Evolutionary conservation across 805 yeast species (phyloP).

Genomic region (Cyberlindnera lachancei): DNA sequence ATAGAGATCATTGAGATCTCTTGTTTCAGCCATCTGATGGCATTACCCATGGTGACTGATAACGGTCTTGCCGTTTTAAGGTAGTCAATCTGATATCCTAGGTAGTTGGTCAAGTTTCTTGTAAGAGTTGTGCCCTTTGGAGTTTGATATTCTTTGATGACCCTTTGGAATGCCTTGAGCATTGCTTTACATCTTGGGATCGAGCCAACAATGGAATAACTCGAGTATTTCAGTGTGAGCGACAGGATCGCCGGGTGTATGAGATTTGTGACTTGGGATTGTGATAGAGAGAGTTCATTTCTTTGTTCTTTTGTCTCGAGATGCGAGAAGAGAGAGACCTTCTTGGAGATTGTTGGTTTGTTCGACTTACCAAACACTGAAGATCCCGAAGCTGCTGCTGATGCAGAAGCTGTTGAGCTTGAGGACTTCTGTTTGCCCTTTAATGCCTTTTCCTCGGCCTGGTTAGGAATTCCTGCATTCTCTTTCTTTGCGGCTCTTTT

Average conservation of each 20-base stretch:
- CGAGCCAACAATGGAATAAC: conserved; percentile 85
- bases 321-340: conserved; percentile 65
- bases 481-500: conserved; percentile 85
- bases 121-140: conserved; percentile 81
- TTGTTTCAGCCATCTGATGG: conserved; percentile 95
- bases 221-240: conserved; percentile 71
- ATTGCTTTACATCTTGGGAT: conserved; percentile 77
- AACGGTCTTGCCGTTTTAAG: conserved; percentile 87
- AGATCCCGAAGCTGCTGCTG: conserved; percentile 1
- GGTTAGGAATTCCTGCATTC: conserved; percentile 46
- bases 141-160: conserved; percentile 73
- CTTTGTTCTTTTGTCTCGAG: conserved; percentile 75
- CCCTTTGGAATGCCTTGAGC: conserved; percentile 76
- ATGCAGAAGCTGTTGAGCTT: conserved; percentile 29
- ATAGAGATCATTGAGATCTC: conserved; percentile 79
- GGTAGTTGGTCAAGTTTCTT: conserved; percentile 80
- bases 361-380: conserved; percentile 9
- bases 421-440: conserved; percentile 33
- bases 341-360: conserved; percentile 41
- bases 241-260: conserved; percentile 84
- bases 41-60: conserved; percentile 93
- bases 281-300: conserved; percentile 27
- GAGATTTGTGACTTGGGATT: conserved; percentile 23
- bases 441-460: conserved; percentile 27
- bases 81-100: conserved; percentile 89